Base-by-base conservation (phyloP, 495 filamentous ascomycete genomes). In the Aspergillus coremiiformis region DNA sequence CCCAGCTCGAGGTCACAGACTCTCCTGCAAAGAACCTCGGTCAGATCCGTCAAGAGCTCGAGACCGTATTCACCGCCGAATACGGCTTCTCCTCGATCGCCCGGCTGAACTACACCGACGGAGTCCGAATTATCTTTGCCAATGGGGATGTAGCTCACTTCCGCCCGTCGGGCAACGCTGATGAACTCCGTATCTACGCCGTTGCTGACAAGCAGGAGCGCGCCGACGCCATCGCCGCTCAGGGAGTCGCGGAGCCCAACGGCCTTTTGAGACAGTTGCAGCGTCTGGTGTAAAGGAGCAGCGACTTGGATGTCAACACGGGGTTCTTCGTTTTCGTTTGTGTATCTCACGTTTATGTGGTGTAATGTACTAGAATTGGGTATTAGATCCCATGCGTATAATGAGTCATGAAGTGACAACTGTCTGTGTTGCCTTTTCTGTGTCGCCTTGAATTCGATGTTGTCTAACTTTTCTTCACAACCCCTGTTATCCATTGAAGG, bases 81-180 rank as follows among this genome's bases (percentile, higher is more conserved):
- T 11, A 21, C 21, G 57, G 62, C 5, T 65, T 65, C 39, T 15
- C 56, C 3, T 14, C 54, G 5, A 55, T 65, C 24, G 39, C 35
- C 33, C 41, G 47, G 15, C 22, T 58, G 9, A 65, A 62, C 49
- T 65, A 62, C 24, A 63, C 60, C 39, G 62, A 65, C 19, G 62
- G 62, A 12, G 57, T 62, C 0, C 59, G 62, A 14, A 54, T 62
- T 11, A 52, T 37, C 4, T 63, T 65, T 30, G 54, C 45, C 8
- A 63, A 58, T 23, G 60, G 60, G 9, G 62, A 65, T 49, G 59
- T 65, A 14, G 62, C 62, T 43, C 62, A 65, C 22, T 53, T 65
- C n/a, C 59, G 62, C 5, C 62, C 62, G 3, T 65, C 62, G 1
- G 62, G 62, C 9, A 65, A 62, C 23, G 62, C 62, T 12, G 62